phyloP scores from a whole-genome alignment of 2,329 filamentous ascomycete species.

The Hypoxylon sp. region DNA sequence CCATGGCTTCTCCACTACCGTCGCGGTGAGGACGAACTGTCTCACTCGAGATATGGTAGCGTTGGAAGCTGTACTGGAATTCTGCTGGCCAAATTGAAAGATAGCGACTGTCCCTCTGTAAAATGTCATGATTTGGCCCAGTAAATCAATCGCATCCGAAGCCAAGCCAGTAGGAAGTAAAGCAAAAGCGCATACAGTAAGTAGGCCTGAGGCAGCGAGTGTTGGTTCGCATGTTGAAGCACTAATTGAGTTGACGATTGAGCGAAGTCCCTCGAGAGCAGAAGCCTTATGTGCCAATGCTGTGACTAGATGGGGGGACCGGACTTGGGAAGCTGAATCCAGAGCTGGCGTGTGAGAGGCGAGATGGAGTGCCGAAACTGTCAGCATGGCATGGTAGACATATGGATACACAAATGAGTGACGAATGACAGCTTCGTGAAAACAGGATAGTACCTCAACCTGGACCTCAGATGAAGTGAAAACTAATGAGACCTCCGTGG shows the following conservation, averaged over 20 bases:
- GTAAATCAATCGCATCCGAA: constrained; percentile 22
- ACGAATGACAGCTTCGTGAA: constrained; percentile 23
- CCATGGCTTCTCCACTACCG: constrained; percentile 16
- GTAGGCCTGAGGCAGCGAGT: constrained; percentile 21
- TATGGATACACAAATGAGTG: constrained; percentile 24
- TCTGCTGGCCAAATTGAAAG: constrained; percentile 15
- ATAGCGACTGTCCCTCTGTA: constrained; percentile 27
- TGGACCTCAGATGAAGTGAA: constrained; percentile 26
- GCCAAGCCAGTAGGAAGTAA: constrained; percentile 22
- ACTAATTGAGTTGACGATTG: constrained; percentile 16
- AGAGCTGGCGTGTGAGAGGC: constrained; percentile 9
- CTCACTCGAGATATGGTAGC: constrained; percentile 12
- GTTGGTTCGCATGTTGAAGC: constrained; percentile 21
- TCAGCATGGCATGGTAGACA: constrained; percentile 26
- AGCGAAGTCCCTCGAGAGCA: constrained; percentile 25
- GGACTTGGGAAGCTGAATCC: not conserved
- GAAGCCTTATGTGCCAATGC: constrained; percentile 28
- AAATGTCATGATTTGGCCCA: constrained; percentile 26
- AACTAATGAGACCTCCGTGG: constrained; percentile 20
- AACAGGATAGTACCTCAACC: constrained; percentile 19
- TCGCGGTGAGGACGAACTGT: constrained; percentile 15
- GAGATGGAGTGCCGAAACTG: constrained; percentile 27
- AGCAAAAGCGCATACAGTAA: constrained; percentile 30
- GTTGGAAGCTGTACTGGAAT: constrained; percentile 1
- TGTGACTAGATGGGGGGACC: constrained; percentile 19